Evolutionary conservation across 2,329 filamentous ascomycete species (phyloP), one percentile per base, ranked within the genome.

Genomic region (Trichoderma sp.): DNA sequence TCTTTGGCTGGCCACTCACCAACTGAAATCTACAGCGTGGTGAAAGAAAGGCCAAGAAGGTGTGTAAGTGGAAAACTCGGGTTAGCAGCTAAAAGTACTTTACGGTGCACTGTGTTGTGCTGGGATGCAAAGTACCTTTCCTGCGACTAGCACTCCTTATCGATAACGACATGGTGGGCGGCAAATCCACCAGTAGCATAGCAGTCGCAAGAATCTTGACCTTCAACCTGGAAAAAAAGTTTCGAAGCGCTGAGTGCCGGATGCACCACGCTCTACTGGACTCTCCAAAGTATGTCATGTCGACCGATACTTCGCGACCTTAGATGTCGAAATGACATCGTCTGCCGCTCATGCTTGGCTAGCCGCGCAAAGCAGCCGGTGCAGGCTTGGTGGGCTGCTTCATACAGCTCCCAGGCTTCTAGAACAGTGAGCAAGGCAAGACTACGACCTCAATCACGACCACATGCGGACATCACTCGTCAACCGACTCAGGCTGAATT

Each of bases 291-390:
- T 34, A 81, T 81, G 79, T 74, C 79, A 71, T 75, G 77, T 72
- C 75, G 79, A 72, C 76, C 79, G 65, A 74, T 77, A 43, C 71
- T 80, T 67, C 72, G 76, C 68, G 79, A 81, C 70, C 73, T 81
- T 21, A 69, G 73, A 72, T 76, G 75, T 72, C 78, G 75, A 58
- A 79, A 77, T 66, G 74, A 76, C 46, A 75, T 76, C 10, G 76
- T 82, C 58, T 82, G 81, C 68, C 79, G 77, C 43, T 77, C 79
- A 54, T 82, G 81, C 72, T 74, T 79, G 51, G 69, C 75, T 28
- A 72, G 72, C 56, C 72, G 80, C 43, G 74, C 75, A 56, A 77
- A 74, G 24, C 73, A 72, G 55, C 74, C 74, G 68, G 26, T 75
- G 43, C 75, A 71, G 43, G 69, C 73, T 68, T 76, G 76, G 74